Evolutionary conservation across 164 flowering plant genomes (phyloP), one percentile per base, ranked within the genome.

Genomic region (Liquidambar formosana): DNA sequence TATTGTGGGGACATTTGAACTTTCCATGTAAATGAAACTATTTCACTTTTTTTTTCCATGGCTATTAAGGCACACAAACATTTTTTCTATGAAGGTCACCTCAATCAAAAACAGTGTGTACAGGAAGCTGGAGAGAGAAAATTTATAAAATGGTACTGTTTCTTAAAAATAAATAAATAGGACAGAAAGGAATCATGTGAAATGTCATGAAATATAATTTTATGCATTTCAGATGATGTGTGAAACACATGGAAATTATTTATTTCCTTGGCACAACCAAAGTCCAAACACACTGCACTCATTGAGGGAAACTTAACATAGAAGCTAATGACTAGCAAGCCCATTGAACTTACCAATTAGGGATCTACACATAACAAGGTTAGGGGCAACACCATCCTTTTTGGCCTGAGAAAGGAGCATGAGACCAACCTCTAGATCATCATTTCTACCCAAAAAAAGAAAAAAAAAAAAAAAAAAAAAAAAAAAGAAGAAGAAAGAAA

Each of bases 361-460:
- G 68, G 94, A 89, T 72, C 82, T 78, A 73, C 74, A 84, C 87
- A 88, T 95, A 27, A 81, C 74, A 27, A 82, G 82, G 76, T 80
- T 86, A 9, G 84, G 91, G 62, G 77, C 45, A 64, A 88, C 69
- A 18, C 86, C 86, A 78, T 89, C 94, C 75, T 75, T 64, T 80
- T 85, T 89, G 56, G 96, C 92, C 72, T 86, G 88, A 75, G 89
- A 82, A 76, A 84, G 75, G 62, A 92, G 85, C 80, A 62, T 71
- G 47, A 81, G 84, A 57, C 89, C 97, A 44, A 72, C 72, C 74
- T 95, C 97, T 41, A 84, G 47, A 66, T 89, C 90, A 83, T 91
- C 86, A 53, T 79, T 82, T 79, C 98, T 92, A 72, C 76, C n/a
- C n/a, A n/a, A n/a, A n/a, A n/a, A n/a, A n/a, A n/a, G n/a, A n/a